Conservation (phyloP, 352 stramenopile genomes). For the Globisporangium nunn region DNA sequence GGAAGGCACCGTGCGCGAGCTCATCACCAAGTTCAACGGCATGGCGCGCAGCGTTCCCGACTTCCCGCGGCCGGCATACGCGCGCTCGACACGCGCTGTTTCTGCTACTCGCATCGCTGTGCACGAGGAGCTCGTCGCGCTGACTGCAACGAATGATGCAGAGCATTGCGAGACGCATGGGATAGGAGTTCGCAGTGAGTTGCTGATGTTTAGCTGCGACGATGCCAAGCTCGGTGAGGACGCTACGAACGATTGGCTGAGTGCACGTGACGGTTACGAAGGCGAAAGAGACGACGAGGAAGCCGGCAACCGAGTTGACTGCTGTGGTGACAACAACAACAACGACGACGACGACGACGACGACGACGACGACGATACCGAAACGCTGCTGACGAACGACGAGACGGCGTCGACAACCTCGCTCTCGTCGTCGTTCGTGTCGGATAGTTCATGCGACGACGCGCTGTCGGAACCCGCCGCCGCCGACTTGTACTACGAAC, state of each 20-base stretch:
- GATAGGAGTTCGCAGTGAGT: not conserved
- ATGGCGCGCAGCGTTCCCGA: slow-evolving; percentile 12
- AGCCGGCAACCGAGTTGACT: too few species aligned
- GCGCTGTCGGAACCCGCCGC: not conserved
- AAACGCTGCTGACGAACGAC: slow-evolving; percentile 9
- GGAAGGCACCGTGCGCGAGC: slow-evolving; percentile 9
- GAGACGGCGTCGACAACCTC: slow-evolving; percentile 14
- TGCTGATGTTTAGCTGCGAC: not conserved
- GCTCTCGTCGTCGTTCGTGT: slow-evolving; percentile 14
- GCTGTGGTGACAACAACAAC: not conserved
- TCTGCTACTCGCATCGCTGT: not conserved
- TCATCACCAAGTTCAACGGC: slow-evolving; percentile 9
- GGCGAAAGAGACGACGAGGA: too few species aligned
- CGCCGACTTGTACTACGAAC: slow-evolving; percentile 12
- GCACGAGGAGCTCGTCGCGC: slow-evolving; percentile 1
- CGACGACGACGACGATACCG: slow-evolving; percentile 5
- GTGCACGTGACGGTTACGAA: too few species aligned
- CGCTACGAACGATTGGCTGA: too few species aligned
- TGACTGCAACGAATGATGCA: not conserved
- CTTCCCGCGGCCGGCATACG: slow-evolving; percentile 6
- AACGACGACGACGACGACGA: slow-evolving; percentile 2
- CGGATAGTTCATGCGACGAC: slow-evolving; percentile 12
- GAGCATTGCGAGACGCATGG: not conserved
- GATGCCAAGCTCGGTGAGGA: not conserved
- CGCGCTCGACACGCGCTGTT: slow-evolving; percentile 3